Evolutionary conservation across 116 monocot species (phyloP).

Genomic region (Dioscorea cayenensis): DNA sequence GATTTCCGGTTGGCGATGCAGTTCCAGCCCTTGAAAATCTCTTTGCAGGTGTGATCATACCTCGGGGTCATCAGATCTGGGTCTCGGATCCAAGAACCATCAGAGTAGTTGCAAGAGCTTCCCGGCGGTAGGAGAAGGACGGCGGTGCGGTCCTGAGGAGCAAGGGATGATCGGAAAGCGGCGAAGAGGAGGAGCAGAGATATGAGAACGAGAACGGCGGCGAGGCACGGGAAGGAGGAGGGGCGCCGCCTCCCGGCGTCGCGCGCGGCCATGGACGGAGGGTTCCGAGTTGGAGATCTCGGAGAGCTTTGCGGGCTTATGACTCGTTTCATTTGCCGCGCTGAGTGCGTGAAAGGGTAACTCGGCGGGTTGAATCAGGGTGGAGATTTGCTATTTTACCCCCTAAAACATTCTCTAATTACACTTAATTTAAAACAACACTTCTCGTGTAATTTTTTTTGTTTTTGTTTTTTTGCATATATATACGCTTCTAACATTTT

Average conservation of each 20-base stretch:
- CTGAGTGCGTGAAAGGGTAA: no score
- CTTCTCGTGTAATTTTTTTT: no score
- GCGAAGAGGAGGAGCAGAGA: conserved; percentile 18
- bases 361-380: no score
- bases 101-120: conserved; percentile 51
- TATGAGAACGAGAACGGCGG: conserved; percentile 5
- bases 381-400: no score
- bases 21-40: conserved; percentile 98
- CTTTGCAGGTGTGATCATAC: conserved; percentile 64
- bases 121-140: background rate
- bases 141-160: background rate
- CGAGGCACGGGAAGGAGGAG: conserved; percentile 1
- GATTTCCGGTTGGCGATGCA: conserved; percentile 53
- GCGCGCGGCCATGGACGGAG: conserved; percentile 17
- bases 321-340: no score
- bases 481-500: no score
- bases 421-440: no score
- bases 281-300: background rate
- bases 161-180: background rate
- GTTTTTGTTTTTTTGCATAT: no score
- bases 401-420: no score
- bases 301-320: background rate
- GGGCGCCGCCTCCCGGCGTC: background rate
- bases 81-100: conserved; percentile 50
- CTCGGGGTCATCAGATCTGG: conserved; percentile 11